Conservation (phyloP, 441 rosid genomes). For the Populus trichocarpa region DNA sequence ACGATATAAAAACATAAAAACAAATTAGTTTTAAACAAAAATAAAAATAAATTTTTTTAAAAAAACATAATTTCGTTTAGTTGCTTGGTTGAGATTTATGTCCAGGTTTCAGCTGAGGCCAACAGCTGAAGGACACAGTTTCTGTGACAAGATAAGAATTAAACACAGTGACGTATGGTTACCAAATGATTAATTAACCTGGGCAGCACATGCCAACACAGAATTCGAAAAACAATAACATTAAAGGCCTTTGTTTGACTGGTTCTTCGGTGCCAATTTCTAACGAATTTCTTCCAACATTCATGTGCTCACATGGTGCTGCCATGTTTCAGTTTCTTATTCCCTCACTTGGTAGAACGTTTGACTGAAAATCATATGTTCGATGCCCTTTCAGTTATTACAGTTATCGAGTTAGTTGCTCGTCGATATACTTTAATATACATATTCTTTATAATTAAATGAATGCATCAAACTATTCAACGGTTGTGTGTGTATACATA, state of each 20-base stretch:
- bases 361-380: conserved; percentile 11
- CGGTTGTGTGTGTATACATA: neutral
- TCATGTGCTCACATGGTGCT: conserved; percentile 62
- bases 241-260: conserved; percentile 18
- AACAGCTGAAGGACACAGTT: conserved; percentile 13
- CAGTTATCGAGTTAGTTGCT: conserved; percentile 55
- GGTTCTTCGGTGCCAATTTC: neutral
- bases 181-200: neutral
- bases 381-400: conserved; percentile 48
- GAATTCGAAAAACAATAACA: neutral
- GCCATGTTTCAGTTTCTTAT: conserved; percentile 34
- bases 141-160: neutral
- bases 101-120: conserved; percentile 13
- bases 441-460: too few species aligned
- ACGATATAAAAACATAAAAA: too few species aligned
- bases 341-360: conserved; percentile 13
- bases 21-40: too few species aligned
- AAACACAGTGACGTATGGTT: neutral
- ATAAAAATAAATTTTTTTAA: too few species aligned
- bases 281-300: conserved; percentile 13
- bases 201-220: conserved; percentile 20
- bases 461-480: neutral
- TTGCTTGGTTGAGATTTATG: neutral
- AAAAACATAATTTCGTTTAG: too few species aligned
- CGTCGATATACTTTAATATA: neutral